Evolutionary conservation across 441 rosid species (phyloP), one percentile per base, ranked within the genome.

Genomic region (Biscutella laevigata): DNA sequence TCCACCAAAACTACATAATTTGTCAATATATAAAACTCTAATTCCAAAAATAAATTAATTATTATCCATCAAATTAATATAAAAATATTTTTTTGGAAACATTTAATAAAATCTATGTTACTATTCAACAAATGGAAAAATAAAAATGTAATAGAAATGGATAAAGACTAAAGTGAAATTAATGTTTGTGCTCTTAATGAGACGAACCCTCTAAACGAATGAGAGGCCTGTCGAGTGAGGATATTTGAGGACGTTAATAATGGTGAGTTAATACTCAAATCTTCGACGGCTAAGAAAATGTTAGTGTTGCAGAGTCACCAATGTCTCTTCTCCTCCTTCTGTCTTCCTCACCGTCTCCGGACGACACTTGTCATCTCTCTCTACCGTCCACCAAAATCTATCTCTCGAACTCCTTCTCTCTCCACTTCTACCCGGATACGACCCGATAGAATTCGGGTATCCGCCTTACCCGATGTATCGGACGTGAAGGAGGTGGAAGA

Each of bases 261-360:
- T 17, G 57, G 51, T 19, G 37, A 52, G 55, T 1, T 17, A 17
- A 34, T 13, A 32, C 46, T 35, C 7, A 57, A 59, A 44, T 26
- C 66, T 39, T 27, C 4, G 46, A 28, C 26, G 57, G 57, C 53
- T 43, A 14, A 50, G 54, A 46, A 61, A 50, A 62, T 68, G 72
- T 44, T 19, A 46, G 64, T 81, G 94, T 71, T 71, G 77, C 73
- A 71, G 59, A 65, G 73, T 68, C 75, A 66, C 47, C 72, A 53
- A 17, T 68, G 28, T 70, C 81, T 61, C 62, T 50, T 52, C 47
- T 33, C 59, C 51, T 29, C 55, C 53, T 55, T 37, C 37, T 35
- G 72, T 44, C 62, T 49, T 1, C 48, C 60, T 25, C 57, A 48
- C 42, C 59, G 54, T 59, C 59, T 20, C 38, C 56, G 16, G 10